phyloP scores from a whole-genome alignment of 495 filamentous ascomycete species.

The Xylaria curta region DNA sequence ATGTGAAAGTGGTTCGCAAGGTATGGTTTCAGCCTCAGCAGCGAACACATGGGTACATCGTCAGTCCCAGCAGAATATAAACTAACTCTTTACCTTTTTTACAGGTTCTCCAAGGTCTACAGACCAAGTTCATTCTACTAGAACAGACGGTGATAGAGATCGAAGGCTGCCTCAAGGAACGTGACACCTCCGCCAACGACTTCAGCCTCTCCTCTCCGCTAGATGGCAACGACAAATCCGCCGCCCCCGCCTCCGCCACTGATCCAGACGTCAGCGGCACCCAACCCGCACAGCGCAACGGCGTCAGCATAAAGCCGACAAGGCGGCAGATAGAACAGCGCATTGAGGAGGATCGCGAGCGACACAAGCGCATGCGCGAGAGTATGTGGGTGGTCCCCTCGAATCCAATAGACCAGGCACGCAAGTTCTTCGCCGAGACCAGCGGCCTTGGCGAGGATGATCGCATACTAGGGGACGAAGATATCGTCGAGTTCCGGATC shows the following conservation, averaged over 20 bases:
- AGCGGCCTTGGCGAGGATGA: constrained; percentile 89
- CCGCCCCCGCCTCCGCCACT: constrained; percentile 36
- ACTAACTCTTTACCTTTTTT: constrained; percentile 2
- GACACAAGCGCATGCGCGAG: constrained; percentile 89
- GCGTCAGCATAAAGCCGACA: constrained; percentile 63
- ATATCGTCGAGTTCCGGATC: constrained; percentile 63
- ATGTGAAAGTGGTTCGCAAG: constrained; percentile 88
- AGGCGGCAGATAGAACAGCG: constrained; percentile 90
- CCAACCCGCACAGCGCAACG: constrained; percentile 39
- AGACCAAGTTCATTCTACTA: constrained; percentile 69
- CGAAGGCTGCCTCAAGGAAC: constrained; percentile 76
- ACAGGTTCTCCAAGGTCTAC: constrained; percentile 72
- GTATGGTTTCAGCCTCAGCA: constrained; percentile 44
- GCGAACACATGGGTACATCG: not conserved
- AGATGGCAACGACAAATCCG: constrained; percentile 40
- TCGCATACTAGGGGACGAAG: constrained; percentile 71
- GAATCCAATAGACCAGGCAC: constrained; percentile 70
- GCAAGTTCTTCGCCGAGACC: constrained; percentile 73
- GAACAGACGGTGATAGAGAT: constrained; percentile 75
- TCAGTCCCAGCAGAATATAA: not conserved
- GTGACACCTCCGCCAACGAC: constrained; percentile 60
- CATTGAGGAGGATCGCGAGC: constrained; percentile 95
- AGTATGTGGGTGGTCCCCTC: constrained; percentile 83
- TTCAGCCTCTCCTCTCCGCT: constrained; percentile 45
- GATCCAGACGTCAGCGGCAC: constrained; percentile 42